Base-by-base conservation (phyloP, 306 rosid species). In the Cucumis melo region DNA sequence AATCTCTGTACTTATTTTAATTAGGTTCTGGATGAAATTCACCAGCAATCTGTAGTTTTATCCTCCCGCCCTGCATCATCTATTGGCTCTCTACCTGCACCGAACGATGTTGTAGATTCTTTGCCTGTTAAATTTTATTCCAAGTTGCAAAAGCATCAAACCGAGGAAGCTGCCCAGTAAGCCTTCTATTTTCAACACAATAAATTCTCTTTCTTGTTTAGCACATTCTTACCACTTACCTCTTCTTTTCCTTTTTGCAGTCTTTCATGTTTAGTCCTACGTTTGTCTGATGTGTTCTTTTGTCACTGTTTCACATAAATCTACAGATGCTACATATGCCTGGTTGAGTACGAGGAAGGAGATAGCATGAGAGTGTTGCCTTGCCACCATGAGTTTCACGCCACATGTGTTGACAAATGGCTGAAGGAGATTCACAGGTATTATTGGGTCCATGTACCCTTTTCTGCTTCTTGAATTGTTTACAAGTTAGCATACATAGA, bases 11-110 rank as follows among this genome's bases (percentile, higher is more conserved):
- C 86, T 74, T 85, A 87, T 83, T 80, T 87, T 90, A 81, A 95
- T 87, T 95, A 95, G 99, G 99, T 95, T 90, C 97, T 95, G 98
- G 99, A 95, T 95, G 99, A 95, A 89, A 95, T 95, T 90, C 99
- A 95, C 90, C 99, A 95, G 98, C 99, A 95, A 88, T 90, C 99
- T 56, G 96, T 88, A 73, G 99, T 94, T 83, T 85, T 92, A 80
- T 89, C 99, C 64, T 87, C 99, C 76, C 98, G 92, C 24, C 97
- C 93, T 78, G 93, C 92, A 59, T 92, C 99, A 79, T 89, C 98
- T 34, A 92, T 92, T 73, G 99, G 99, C 80, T 95, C 99, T 83
- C 84, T 92, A 84, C 99, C 99, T 59, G 99, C 99, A 2, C 99
- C 96, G 19, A 85, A 77, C 79, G 98, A 92, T 84, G 91, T 88